These are phyloP conservation scores for Yamadazyma siamensis DNA, from an alignment of 1,139 yeast species.

Conservation along the genomic window DNA sequence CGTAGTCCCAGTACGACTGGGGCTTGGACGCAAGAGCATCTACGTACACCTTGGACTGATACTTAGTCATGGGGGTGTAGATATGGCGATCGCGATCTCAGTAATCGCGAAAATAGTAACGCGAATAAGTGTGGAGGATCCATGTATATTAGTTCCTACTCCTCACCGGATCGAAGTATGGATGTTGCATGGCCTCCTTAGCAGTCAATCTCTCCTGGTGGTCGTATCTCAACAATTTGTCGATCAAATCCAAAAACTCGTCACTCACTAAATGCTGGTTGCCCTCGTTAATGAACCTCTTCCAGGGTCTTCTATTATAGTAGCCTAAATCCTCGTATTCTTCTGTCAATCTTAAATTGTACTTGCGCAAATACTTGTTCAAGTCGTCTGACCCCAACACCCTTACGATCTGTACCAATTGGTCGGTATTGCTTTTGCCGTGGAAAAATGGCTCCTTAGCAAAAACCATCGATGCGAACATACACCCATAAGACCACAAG, in stretches of 20 bases:
- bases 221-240: slow-evolving; percentile 63
- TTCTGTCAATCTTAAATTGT: slow-evolving; percentile 69
- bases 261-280: slow-evolving; percentile 55
- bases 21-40: slow-evolving; percentile 41
- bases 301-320: slow-evolving; percentile 73
- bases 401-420: slow-evolving; percentile 88
- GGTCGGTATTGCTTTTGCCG: slow-evolving; percentile 95
- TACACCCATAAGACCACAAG: slow-evolving; percentile 96
- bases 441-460: slow-evolving; percentile 97
- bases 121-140: too few species aligned
- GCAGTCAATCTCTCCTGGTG: slow-evolving; percentile 77
- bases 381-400: slow-evolving; percentile 90
- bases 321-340: slow-evolving; percentile 84
- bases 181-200: slow-evolving; percentile 78
- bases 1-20: slow-evolving; percentile 45
- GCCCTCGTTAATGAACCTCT: slow-evolving; percentile 48
- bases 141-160: too few species aligned
- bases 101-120: background rate
- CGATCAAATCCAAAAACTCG: slow-evolving; percentile 65
- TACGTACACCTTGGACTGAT: slow-evolving; percentile 21
- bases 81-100: background rate
- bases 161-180: slow-evolving; percentile 50
- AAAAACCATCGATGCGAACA: slow-evolving; percentile 95
- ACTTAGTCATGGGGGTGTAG: slow-evolving; percentile 4
- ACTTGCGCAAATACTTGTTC: slow-evolving; percentile 68